Conservation (phyloP, 768 basidiomycete genomes). For the Lactarius trivialis region DNA sequence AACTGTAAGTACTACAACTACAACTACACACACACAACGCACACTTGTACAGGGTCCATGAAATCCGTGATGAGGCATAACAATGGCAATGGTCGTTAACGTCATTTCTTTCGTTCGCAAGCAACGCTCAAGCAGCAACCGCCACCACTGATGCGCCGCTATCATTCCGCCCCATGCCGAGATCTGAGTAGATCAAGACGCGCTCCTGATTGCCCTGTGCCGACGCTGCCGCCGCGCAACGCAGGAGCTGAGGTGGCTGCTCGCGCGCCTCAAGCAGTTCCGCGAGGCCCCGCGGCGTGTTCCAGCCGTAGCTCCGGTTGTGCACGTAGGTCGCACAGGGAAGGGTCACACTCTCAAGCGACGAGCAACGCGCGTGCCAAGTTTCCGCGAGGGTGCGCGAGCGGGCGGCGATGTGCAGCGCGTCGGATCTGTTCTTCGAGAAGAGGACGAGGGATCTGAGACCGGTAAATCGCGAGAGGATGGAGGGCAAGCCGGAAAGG, state of each 20-base stretch:
- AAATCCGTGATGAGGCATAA: not conserved
- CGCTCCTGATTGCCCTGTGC: slow-evolving; percentile 1
- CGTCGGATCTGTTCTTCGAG: slow-evolving; percentile 25
- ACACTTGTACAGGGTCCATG: not conserved
- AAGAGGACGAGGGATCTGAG: slow-evolving; percentile 26
- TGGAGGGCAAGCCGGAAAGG: slow-evolving; percentile 21
- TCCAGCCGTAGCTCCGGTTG: slow-evolving; percentile 24
- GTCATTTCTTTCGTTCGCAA: not conserved
- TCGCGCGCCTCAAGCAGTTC: slow-evolving; percentile 18
- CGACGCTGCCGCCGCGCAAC: not conserved
- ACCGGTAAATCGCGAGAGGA: slow-evolving; percentile 25
- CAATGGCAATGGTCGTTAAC: not conserved
- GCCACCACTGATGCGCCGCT: slow-evolving; percentile 10
- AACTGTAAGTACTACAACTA: not conserved
- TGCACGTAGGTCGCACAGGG: slow-evolving; percentile 23
- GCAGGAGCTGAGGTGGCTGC: slow-evolving; percentile 11
- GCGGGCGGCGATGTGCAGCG: slow-evolving; percentile 20
- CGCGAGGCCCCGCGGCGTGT: slow-evolving; percentile 24
- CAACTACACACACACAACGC: not conserved
- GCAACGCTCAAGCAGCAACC: slow-evolving; percentile 5
- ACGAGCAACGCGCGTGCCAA: slow-evolving; percentile 25
- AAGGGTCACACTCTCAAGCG: slow-evolving; percentile 27
- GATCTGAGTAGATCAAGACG: not conserved
- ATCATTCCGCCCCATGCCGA: slow-evolving; percentile 1
- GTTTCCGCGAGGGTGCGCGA: slow-evolving; percentile 14